Evolutionary conservation across 2,329 filamentous ascomycete genomes (phyloP).

Genomic region (Alternaria infectoria): DNA sequence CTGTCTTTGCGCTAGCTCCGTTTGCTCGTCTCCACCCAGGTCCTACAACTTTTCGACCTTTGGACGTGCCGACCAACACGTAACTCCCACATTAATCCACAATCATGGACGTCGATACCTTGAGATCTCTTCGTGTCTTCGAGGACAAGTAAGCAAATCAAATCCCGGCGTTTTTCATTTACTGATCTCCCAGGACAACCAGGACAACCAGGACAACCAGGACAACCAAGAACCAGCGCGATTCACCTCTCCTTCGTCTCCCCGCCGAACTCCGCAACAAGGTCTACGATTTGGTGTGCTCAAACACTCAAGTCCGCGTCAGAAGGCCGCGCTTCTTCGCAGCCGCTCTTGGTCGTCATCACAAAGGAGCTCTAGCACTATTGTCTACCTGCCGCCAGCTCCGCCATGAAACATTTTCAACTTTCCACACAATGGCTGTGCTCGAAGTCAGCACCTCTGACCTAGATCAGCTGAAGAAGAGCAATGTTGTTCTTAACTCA

Average conservation of each 20-base stretch:
- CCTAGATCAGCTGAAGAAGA: accelerated
- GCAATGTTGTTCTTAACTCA: accelerated
- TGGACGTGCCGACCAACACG: neutral
- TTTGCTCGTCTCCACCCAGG: neutral
- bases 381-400: neutral
- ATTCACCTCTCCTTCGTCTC: neutral
- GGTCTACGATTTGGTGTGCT: accelerated
- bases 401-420: neutral
- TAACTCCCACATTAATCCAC: neutral
- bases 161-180: neutral
- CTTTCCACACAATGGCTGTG: neutral
- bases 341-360: accelerated
- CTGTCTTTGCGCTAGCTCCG: neutral
- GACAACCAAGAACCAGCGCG: neutral
- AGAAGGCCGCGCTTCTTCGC: accelerated
- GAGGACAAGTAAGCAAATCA: neutral
- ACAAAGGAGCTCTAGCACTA: neutral
- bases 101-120: neutral
- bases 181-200: neutral
- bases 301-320: neutral
- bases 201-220: neutral
- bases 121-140: neutral
- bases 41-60: neutral
- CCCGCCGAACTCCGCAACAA: neutral
- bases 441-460: neutral